Conservation (phyloP, 768 basidiomycete species). For the Daedaleopsis sinensis region DNA sequence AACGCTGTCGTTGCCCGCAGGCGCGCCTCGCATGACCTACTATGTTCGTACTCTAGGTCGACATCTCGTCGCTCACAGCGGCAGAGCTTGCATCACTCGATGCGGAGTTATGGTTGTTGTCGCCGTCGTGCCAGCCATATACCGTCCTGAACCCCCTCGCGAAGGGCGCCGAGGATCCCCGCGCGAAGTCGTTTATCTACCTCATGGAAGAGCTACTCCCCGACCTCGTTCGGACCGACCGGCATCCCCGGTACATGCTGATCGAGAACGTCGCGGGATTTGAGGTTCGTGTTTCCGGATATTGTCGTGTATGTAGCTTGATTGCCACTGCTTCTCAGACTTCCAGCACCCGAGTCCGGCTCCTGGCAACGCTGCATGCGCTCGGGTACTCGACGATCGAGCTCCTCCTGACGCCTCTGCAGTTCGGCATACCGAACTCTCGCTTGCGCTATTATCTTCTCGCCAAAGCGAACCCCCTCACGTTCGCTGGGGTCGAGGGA, state of each 20-base stretch:
- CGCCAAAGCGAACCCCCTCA: conserved; percentile 52
- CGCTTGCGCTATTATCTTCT: conserved; percentile 80
- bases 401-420: conserved; percentile 72
- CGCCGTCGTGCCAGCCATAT: conserved; percentile 85
- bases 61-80: conserved; percentile 63
- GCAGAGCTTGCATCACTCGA: conserved; percentile 45
- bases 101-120: conserved; percentile 75
- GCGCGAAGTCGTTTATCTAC: conserved; percentile 76
- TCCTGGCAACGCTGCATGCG: conserved; percentile 53
- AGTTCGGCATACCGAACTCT: conserved; percentile 83
- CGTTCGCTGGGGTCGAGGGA: conserved; percentile 36
- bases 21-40: conserved; percentile 1
- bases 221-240: conserved; percentile 44
- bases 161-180: conserved; percentile 71
- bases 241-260: conserved; percentile 61
- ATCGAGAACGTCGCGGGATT: conserved; percentile 87
- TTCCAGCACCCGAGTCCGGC: conserved; percentile 61
- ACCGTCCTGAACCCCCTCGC: conserved; percentile 76
- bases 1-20: background rate
- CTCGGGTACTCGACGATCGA: conserved; percentile 64
- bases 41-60: conserved; percentile 41
- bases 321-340: conserved; percentile 42
- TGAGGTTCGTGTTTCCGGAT: conserved; percentile 53
- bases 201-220: conserved; percentile 67
- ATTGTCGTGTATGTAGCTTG: background rate